Conservation (phyloP, 768 basidiomycete species). For the Exsudoporus frostii region DNA sequence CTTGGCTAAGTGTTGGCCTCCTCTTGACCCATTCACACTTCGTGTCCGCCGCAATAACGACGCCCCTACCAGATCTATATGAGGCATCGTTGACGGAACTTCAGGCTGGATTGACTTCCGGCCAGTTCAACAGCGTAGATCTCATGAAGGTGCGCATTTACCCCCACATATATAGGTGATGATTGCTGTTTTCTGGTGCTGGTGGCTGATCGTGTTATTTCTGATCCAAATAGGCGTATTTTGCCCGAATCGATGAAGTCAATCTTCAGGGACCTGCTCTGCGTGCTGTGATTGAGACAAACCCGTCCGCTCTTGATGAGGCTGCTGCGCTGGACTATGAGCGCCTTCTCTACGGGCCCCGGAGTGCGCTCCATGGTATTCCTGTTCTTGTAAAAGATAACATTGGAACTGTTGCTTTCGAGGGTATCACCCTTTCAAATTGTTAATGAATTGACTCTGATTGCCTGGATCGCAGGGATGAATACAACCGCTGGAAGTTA, state of each 20-base stretch:
- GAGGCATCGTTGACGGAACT: slow-evolving; percentile 40
- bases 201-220: not conserved
- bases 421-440: slow-evolving; percentile 14
- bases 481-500: slow-evolving; percentile 42
- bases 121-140: slow-evolving; percentile 39
- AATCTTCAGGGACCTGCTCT: slow-evolving; percentile 36
- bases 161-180: not conserved
- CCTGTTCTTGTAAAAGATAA: slow-evolving; percentile 38
- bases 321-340: slow-evolving; percentile 36
- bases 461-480: slow-evolving; percentile 29
- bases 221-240: slow-evolving; percentile 34
- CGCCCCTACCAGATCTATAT: slow-evolving; percentile 37
- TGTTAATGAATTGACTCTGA: not conserved
- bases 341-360: slow-evolving; percentile 25
- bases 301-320: slow-evolving; percentile 35
- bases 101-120: slow-evolving; percentile 35
- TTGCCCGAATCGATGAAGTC: slow-evolving; percentile 43
- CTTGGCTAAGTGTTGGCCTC: slow-evolving; percentile 6
- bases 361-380: slow-evolving; percentile 38
- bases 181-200: not conserved
- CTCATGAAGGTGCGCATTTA: slow-evolving; percentile 34
- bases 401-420: slow-evolving; percentile 29
- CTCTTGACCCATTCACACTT: slow-evolving; percentile 2
- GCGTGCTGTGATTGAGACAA: slow-evolving; percentile 41
- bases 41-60: slow-evolving; percentile 11